A percentile compares a stretch with the other conserved stretches of the same genome.
Conservation (phyloP, 2,329 filamentous ascomycete species). For the Pyrenochaeta sp. region DNA sequence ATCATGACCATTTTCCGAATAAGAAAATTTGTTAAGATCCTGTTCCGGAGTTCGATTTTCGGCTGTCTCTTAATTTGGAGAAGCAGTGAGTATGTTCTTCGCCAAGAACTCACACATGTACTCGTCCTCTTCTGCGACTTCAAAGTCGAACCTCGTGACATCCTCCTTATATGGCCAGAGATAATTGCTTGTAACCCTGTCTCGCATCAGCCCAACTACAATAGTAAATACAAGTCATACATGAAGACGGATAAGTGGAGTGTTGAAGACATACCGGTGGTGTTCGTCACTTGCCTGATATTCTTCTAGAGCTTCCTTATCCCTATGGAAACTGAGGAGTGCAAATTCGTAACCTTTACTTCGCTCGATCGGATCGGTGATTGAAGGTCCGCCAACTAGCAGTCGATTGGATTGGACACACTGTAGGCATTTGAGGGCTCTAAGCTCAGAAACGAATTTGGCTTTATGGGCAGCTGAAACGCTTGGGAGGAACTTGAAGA, state of each 20-base stretch:
- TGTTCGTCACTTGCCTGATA: constrained; percentile 65
- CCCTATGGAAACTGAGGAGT: constrained; percentile 61
- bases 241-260: too few species aligned
- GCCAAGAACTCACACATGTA: constrained; percentile 11
- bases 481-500: constrained; percentile 36
- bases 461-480: constrained; percentile 43
- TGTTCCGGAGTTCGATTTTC: too few species aligned
- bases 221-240: too few species aligned
- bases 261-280: constrained; percentile 50
- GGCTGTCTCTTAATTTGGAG: too few species aligned
- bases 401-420: constrained; percentile 61
- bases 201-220: too few species aligned
- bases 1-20: too few species aligned
- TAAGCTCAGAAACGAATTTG: constrained; percentile 58
- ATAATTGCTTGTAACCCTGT: constrained; percentile 61
- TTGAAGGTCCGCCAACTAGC: constrained; percentile 62
- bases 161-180: constrained; percentile 65
- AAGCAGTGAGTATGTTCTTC: too few species aligned
- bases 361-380: constrained; percentile 61
- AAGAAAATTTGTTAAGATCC: too few species aligned
- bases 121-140: constrained; percentile 56
- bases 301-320: constrained; percentile 52
- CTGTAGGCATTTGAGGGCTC: constrained; percentile 58
- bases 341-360: constrained; percentile 64
- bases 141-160: constrained; percentile 64